Evolutionary conservation across 805 yeast species (phyloP), one percentile per base, ranked within the genome.

Genomic region (Priceomyces fermenticarens): DNA sequence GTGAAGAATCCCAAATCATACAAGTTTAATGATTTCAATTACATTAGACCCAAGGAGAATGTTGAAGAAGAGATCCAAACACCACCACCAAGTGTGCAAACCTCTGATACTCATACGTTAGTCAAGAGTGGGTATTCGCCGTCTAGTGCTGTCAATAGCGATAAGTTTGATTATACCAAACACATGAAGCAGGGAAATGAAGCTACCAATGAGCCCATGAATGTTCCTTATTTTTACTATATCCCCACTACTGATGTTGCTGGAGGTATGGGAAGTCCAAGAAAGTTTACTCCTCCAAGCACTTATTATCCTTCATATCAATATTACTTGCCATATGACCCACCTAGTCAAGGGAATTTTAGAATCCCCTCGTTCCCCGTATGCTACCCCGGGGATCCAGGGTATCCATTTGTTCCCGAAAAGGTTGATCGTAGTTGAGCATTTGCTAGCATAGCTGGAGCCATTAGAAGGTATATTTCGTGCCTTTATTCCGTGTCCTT

Each of bases 271-370:
- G 35, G 45, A 8, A 32, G 35, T 30, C 35, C 57, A 4, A 38
- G 32, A 3, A 30, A 36, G 15, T 30, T 57, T 11, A 55, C 60
- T 17, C 49, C 58, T 4, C 51, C 60, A 7, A 46, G 58, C 17
- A 59, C 53, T 33, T 59, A 49, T 40, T 64, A 58, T 42, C 57
- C 57, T 36, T 51, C 61, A 26, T 52, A 55, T 35, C 62, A 63
- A 23, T 58, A 58, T 31, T 53, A 47, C 32, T 45, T 47, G 35
- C 53, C 58, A 2, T 57, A 53, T 38, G 67, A 58, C 13, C 40
- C 45, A 10, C 41, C 34, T n/a, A 16, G 13, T 16, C 45, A 33
- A 12, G 41, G 31, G 11, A 36, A 33, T 2, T 45, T 33, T 36
- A 40, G 43, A 1, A 27, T 39, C 7, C 34, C 47, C 4, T 44